Evolutionary conservation across 371 early-diverging fungal species (phyloP).

Genomic region (Mortierella sp.): DNA sequence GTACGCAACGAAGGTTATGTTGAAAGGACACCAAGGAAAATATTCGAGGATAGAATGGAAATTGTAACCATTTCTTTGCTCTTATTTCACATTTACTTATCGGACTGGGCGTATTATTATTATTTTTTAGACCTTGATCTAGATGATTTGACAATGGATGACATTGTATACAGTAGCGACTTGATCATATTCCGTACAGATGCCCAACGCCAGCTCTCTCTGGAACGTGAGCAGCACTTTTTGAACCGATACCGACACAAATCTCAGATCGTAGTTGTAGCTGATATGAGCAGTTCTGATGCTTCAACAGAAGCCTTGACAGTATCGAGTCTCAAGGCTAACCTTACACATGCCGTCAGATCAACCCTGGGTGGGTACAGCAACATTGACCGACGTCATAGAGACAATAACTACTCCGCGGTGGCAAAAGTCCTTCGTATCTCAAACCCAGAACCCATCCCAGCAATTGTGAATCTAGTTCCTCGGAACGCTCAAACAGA

Average conservation of each 20-base stretch:
- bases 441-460: conserved; percentile 50
- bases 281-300: conserved; percentile 37
- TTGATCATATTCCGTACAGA: conserved; percentile 47
- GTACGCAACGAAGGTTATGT: conserved; percentile 14
- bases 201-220: conserved; percentile 48
- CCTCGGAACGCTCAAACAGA: conserved; percentile 22
- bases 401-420: conserved; percentile 3
- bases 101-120: neutral
- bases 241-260: conserved; percentile 55
- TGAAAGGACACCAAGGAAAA: neutral
- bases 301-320: conserved; percentile 34
- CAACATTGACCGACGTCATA: conserved; percentile 30
- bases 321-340: conserved; percentile 39
- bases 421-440: conserved; percentile 47
- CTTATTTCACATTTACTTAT: neutral
- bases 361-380: conserved; percentile 42
- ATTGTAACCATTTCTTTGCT: neutral
- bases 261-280: conserved; percentile 44
- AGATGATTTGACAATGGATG: conserved; percentile 55
- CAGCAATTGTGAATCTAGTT: conserved; percentile 27
- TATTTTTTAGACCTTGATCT: conserved; percentile 49
- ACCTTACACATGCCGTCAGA: conserved; percentile 42
- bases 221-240: conserved; percentile 51
- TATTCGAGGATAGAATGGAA: neutral
- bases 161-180: conserved; percentile 55